Conservation (phyloP, 371 early-diverging fungal genomes). For the Mucor indicus region DNA sequence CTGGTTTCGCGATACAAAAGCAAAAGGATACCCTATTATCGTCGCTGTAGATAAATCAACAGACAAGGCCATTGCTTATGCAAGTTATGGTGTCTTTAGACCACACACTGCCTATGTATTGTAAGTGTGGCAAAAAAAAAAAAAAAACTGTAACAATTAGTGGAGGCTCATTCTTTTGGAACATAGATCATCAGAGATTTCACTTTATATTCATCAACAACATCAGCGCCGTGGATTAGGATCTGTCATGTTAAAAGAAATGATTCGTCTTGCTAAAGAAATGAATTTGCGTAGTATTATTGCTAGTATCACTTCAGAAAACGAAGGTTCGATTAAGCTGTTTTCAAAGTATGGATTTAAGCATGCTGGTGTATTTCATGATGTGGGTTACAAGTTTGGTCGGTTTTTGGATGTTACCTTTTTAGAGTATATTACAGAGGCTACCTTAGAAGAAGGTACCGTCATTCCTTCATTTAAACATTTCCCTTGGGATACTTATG, state of each 20-base stretch:
- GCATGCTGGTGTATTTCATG: conserved; percentile 29
- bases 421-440: conserved; percentile 31
- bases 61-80: conserved; percentile 33
- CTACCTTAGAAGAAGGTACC: conserved; percentile 5
- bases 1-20: conserved; percentile 31
- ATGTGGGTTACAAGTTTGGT: conserved; percentile 47
- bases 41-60: conserved; percentile 40
- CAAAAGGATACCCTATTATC: conserved; percentile 41
- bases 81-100: conserved; percentile 31
- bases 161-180: not conserved
- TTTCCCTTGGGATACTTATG: conserved; percentile 34
- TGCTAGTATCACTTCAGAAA: conserved; percentile 46
- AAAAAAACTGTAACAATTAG: no score
- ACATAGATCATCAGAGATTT: conserved; percentile 40
- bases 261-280: conserved; percentile 31
- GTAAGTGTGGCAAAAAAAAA: no score
- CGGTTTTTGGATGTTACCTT: conserved; percentile 39
- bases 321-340: conserved; percentile 29
- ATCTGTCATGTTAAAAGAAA: conserved; percentile 23
- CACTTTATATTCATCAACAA: conserved; percentile 38
- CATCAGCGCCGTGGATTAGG: conserved; percentile 47
- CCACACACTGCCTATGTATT: conserved; percentile 37
- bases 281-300: conserved; percentile 34
- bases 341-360: conserved; percentile 35
- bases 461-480: conserved; percentile 20